Evolutionary conservation across 352 stramenopile species (phyloP).

Genomic region (Pythium graminicola): DNA sequence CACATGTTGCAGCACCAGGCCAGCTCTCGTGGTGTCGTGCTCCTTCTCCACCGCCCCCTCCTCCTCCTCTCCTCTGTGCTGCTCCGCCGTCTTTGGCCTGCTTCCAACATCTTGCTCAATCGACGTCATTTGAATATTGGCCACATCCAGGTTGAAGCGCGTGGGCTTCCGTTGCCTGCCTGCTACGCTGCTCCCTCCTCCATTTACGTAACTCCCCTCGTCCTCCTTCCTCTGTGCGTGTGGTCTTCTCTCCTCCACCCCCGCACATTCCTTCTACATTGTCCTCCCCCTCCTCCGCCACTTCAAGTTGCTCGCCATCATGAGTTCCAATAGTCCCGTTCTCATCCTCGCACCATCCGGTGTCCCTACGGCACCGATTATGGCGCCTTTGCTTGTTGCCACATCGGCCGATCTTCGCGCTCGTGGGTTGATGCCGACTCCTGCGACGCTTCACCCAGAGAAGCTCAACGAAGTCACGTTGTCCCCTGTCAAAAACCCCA

Average conservation of each 20-base stretch:
- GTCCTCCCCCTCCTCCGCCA: conserved; percentile 10
- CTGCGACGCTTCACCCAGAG: neutral
- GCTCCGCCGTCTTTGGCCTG: conserved; percentile 1
- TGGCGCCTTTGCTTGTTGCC: conserved; percentile 14
- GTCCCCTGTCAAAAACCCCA: conserved; percentile 3
- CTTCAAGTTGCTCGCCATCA: conserved; percentile 17
- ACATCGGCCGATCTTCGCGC: conserved; percentile 5
- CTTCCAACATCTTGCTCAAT: conserved; percentile 6
- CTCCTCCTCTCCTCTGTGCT: conserved; percentile 14
- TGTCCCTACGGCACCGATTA: conserved; percentile 15
- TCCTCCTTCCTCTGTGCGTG: conserved; percentile 9
- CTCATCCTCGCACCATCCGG: conserved; percentile 20
- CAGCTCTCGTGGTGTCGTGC: conserved; percentile 16
- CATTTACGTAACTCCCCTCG: conserved; percentile 1
- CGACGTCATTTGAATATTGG: conserved; percentile 66
- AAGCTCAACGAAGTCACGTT: conserved; percentile 8
- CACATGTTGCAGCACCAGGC: conserved; percentile 20
- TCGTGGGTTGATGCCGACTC: conserved; percentile 10
- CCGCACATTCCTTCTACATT: conserved; percentile 8
- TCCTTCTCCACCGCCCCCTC: conserved; percentile 9
- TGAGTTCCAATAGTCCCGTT: conserved; percentile 27
- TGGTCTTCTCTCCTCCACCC: conserved; percentile 3
- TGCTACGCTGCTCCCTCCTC: neutral
- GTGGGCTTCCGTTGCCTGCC: conserved; percentile 12
- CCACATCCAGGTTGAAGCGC: conserved; percentile 37